Evolutionary conservation across 2,329 filamentous ascomycete genomes (phyloP), one percentile per base, ranked within the genome.

Genomic region (Emydomyces testavorans): DNA sequence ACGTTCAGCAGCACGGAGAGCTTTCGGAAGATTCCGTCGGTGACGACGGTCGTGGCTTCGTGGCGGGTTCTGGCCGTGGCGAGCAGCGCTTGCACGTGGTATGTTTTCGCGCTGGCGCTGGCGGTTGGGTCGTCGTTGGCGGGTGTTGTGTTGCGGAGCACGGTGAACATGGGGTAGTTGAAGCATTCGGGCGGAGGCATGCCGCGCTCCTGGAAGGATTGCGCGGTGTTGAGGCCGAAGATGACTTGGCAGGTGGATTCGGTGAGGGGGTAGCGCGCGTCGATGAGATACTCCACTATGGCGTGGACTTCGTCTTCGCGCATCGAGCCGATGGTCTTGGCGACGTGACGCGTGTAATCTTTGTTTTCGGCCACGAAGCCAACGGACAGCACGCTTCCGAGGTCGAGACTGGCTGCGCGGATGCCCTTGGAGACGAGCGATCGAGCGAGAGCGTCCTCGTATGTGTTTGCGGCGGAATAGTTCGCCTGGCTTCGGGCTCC

Each of bases 401-500:
- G 52, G 39, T 64, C 60, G 6, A 64, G 46, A 18, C 56, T 53
- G 20, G 54, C 48, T 26, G 53, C 57, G 6, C 52, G 54, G 4
- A 57, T 51, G 20, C 60, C 60, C 1, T 49, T 50, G 2, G 46
- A 23, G 7, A 40, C 29, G 5, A 65, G 62, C 24, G 61, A 56
- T 4, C 53, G 56, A 2, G 62, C 63, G 5, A 68, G 49, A 0
- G 62, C 59, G 37, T 68, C 65, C 49, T 68, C 61, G 54, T 62
- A 71, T 1, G 63, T 60, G 36, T 63, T 62, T 15, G 58, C 67
- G 4, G 66, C 65, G 2, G 62, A 59, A 50, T 71, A 71, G 50
- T 70, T 72, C 8, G 71, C 62, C 46, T 76, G 62, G 2, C 68
- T 65, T 4, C 64, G 54, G 43, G 71, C 71, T 3, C 73, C 72